Base-by-base conservation (phyloP, 345 rosid genomes). In the Noccaea caerulescens region DNA sequence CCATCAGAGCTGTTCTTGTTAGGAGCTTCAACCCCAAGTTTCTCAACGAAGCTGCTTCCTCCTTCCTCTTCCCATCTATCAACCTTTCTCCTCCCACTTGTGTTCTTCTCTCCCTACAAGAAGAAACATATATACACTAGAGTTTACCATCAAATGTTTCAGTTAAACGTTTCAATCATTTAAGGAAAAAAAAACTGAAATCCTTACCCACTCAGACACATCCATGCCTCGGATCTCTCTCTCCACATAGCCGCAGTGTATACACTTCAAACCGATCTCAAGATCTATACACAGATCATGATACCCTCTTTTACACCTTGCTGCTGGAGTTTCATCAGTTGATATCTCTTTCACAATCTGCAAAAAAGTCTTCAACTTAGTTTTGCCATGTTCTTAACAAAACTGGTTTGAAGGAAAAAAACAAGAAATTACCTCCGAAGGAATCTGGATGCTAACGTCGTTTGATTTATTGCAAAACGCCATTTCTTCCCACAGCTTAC, bases 221-320 rank as follows among this genome's bases (percentile, higher is more conserved):
- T 68, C 55, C 65, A 80, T 10, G 69, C 23, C 27, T 38, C 61
- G 42, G 38, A 83, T 81, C 69, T 87, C 88, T 27, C 7, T 10
- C 25, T 72, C 12, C 7, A 87, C 82, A 9, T 58, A 69, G 16
- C 64, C 10, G 69, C 92, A 87, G 43, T 44, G 59, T 50, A 63
- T 73, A 78, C 92, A 87, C 12, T 12, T 43, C 42, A 82, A 5
- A 23, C 92, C 92, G 51, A 80, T 64, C 63, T 87, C 86, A 23
- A 82, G 75, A 53, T 87, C 80, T 42, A 82, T 78, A 59, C 52
- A 16, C 10, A 83, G 59, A 0, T 69, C 52, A 46, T 87, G 91
- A 6, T 50, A 37, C 41, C 87, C 84, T 68, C 23, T 77, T 5
- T 9, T 8, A 73, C 88, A 81, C 7, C 8, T 25, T 2, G 63